These are phyloP conservation scores for Penicillium maclennaniae DNA, from an alignment of 495 filamentous ascomycete genomes.

Conservation along the genomic window DNA sequence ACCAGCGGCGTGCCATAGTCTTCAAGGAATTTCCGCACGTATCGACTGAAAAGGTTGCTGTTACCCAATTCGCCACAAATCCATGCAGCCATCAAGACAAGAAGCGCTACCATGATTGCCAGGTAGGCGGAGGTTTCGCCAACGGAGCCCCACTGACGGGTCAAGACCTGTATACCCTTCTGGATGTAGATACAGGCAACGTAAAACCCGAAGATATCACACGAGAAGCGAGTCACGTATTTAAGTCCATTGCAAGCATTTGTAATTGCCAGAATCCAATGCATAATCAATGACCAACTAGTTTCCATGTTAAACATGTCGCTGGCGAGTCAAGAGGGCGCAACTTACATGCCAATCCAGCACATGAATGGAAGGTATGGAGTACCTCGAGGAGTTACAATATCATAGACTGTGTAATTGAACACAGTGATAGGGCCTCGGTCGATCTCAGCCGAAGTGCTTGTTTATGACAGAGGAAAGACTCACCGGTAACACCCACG, in stretches of 20 bases:
- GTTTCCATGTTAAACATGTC: conserved; percentile 5
- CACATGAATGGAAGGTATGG: conserved; percentile 82
- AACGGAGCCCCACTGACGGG: conserved; percentile 52
- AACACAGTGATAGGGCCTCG: conserved; percentile 81
- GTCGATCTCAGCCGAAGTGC: conserved; percentile 2
- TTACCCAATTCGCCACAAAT: conserved; percentile 65
- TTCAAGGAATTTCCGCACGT: conserved; percentile 71
- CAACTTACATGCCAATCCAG: conserved; percentile 69
- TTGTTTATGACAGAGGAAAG: not conserved
- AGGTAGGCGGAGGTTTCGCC: conserved; percentile 66
- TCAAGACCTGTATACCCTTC: conserved; percentile 77
- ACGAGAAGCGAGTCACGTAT: conserved; percentile 81
- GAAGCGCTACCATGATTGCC: conserved; percentile 66
- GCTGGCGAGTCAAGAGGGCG: not conserved
- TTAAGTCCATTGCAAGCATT: conserved; percentile 76
- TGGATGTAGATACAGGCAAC: conserved; percentile 84
- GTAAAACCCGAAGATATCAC: conserved; percentile 86
- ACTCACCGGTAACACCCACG: conserved; percentile 78
- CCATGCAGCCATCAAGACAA: conserved; percentile 71
- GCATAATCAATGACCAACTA: conserved; percentile 75
- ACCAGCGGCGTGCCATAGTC: conserved; percentile 83
- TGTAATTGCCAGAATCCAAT: conserved; percentile 73
- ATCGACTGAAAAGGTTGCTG: conserved; percentile 66
- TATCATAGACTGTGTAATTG: conserved; percentile 84
- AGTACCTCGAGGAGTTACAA: conserved; percentile 63